Evolutionary conservation across 345 rosid species (phyloP).

Genomic region (Turritis glabra): DNA sequence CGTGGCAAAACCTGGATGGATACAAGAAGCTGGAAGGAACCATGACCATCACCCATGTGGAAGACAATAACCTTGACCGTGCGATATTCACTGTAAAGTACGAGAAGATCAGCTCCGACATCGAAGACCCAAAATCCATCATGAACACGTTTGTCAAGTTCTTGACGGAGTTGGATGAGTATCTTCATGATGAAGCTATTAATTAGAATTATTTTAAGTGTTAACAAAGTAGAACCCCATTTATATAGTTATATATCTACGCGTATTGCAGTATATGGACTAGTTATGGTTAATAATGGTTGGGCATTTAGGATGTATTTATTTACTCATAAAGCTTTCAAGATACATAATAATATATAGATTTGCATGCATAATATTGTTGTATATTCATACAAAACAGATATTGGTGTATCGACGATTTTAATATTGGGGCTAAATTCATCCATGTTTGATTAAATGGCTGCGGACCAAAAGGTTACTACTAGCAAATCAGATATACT

Average conservation of each 20-base stretch:
- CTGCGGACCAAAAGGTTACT: too few relatives aligned
- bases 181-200: too few relatives aligned
- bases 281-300: not conserved
- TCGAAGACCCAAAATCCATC: not conserved
- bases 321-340: not conserved
- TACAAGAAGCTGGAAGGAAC: not conserved
- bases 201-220: not conserved
- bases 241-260: too few relatives aligned
- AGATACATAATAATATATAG: not conserved
- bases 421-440: too few relatives aligned
- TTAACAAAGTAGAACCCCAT: too few relatives aligned
- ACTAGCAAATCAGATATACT: too few relatives aligned
- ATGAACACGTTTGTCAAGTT: too few relatives aligned
- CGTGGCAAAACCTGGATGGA: not conserved
- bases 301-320: not conserved
- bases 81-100: not conserved
- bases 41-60: not conserved
- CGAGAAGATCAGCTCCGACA: not conserved
- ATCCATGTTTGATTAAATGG: too few relatives aligned
- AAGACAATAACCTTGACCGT: not conserved
- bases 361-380: not conserved
- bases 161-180: not conserved
- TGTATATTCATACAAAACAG: too few relatives aligned
- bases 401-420: not conserved
- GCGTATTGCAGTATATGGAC: too few relatives aligned